A percentile compares a stretch with the other conserved stretches of the same genome.
Evolutionary conservation across 495 filamentous ascomycete genomes (phyloP).

Genomic region (Annulohypoxylon bovei): DNA sequence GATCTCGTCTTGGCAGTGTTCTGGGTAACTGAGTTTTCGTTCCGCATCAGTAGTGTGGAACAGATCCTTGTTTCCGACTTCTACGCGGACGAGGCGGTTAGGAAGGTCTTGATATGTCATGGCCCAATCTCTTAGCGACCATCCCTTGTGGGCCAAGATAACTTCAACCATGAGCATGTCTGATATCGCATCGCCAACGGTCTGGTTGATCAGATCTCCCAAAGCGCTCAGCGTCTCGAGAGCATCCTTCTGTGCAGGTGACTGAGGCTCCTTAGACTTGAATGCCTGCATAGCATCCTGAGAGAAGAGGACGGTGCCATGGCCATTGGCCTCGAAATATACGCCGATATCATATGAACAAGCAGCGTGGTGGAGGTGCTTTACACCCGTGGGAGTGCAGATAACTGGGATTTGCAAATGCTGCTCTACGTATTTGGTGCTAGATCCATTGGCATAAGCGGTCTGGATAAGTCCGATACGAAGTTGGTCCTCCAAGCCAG

Average conservation of each 20-base stretch:
- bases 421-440: slow-evolving; percentile 88
- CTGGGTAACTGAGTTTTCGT: slow-evolving; percentile 81
- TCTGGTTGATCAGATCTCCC: slow-evolving; percentile 93
- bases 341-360: slow-evolving; percentile 91
- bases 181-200: slow-evolving; percentile 93
- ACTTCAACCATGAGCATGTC: slow-evolving; percentile 97
- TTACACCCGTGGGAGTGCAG: slow-evolving; percentile 95
- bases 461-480: slow-evolving; percentile 96
- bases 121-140: slow-evolving; percentile 91
- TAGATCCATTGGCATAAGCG: slow-evolving; percentile 97
- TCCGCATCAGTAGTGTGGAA: slow-evolving; percentile 94
- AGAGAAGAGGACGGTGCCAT: slow-evolving; percentile 96
- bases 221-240: slow-evolving; percentile 84
- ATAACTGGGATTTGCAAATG: slow-evolving; percentile 88
- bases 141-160: slow-evolving; percentile 93
- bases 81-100: slow-evolving; percentile 91
- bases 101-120: slow-evolving; percentile 94
- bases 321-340: slow-evolving; percentile 98
- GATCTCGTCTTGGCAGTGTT: slow-evolving; percentile 82
- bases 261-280: slow-evolving; percentile 80
- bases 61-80: slow-evolving; percentile 84
- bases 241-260: slow-evolving; percentile 86
- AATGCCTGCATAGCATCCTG: slow-evolving; percentile 80
- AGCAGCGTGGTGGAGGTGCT: slow-evolving; percentile 95
- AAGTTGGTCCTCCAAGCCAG: slow-evolving; percentile 80